Percentiles rank a stretch among this genome's conserved stretches.
Conservation (phyloP, 2,329 filamentous ascomycete genomes). For the Graphiopsis chlorocephala region DNA sequence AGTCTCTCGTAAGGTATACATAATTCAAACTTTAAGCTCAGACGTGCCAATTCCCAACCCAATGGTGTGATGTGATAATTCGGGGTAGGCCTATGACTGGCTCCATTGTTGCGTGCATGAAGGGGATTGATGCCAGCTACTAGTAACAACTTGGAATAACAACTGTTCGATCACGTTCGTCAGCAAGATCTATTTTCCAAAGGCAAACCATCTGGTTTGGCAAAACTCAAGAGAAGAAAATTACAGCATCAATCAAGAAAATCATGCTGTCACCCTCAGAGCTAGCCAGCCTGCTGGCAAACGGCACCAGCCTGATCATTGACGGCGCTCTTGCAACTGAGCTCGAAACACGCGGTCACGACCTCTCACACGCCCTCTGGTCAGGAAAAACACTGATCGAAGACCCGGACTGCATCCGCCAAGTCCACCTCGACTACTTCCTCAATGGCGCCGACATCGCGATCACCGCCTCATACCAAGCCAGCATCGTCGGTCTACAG, state of each 20-base stretch:
- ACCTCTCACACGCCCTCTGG: constrained; percentile 46
- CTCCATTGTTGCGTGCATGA: neutral
- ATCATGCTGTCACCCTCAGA: constrained; percentile 9
- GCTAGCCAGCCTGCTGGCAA: neutral
- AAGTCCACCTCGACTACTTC: constrained; percentile 47
- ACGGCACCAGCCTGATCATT: constrained; percentile 33
- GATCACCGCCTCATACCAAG: constrained; percentile 50
- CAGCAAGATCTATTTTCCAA: neutral
- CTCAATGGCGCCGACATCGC: constrained; percentile 45
- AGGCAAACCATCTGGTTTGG: neutral
- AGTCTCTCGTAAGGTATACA: neutral
- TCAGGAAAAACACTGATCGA: constrained; percentile 43
- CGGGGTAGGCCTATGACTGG: neutral
- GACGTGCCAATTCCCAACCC: neutral
- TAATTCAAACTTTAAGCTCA: constrained; percentile 7
- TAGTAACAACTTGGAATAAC: neutral
- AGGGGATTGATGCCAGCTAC: too few species aligned
- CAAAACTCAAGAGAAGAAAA: neutral
- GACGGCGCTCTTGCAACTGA: constrained; percentile 50
- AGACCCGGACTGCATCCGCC: constrained; percentile 41
- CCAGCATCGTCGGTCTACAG: constrained; percentile 40
- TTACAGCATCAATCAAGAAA: neutral
- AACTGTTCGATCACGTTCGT: neutral
- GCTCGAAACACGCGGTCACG: constrained; percentile 43
- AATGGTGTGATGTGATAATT: neutral